Evolutionary conservation across 2,329 filamentous ascomycete species (phyloP).

Genomic region (Domatiomyces globalis): DNA sequence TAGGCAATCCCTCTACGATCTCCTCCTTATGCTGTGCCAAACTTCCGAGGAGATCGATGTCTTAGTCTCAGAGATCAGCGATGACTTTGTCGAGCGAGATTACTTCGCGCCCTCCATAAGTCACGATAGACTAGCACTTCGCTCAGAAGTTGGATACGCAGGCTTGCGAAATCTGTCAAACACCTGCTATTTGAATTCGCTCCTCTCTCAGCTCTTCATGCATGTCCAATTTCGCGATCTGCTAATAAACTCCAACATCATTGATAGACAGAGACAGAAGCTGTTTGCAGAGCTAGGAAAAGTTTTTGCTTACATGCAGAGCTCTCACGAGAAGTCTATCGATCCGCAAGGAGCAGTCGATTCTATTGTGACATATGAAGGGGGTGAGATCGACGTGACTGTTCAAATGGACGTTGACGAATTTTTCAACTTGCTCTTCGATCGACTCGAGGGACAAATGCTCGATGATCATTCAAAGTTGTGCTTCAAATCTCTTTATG

Average conservation of each 20-base stretch:
- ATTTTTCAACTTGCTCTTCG: conserved; percentile 89
- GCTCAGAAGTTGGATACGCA: conserved; percentile 66
- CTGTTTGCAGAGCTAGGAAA: conserved; percentile 65
- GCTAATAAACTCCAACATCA: conserved; percentile 48
- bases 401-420: conserved; percentile 97
- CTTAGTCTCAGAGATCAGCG: conserved; percentile 10
- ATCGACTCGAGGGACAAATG: conserved; percentile 78
- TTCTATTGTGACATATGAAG: conserved; percentile 70
- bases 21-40: conserved; percentile 44
- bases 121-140: conserved; percentile 30
- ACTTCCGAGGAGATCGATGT: conserved; percentile 34
- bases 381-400: conserved; percentile 66
- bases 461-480: conserved; percentile 52
- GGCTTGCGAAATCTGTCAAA: conserved; percentile 86
- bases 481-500: conserved; percentile 68
- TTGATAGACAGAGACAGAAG: conserved; percentile 45
- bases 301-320: conserved; percentile 76
- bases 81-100: conserved; percentile 12
- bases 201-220: conserved; percentile 93
- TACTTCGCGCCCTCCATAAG: conserved; percentile 8
- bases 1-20: conserved; percentile 45
- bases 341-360: conserved; percentile 60
- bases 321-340: conserved; percentile 57
- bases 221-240: conserved; percentile 77
- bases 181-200: conserved; percentile 92